A percentile compares a stretch with the other conserved stretches of the same genome.
Conservation (phyloP, 768 basidiomycete genomes). For the Russula sp. region DNA sequence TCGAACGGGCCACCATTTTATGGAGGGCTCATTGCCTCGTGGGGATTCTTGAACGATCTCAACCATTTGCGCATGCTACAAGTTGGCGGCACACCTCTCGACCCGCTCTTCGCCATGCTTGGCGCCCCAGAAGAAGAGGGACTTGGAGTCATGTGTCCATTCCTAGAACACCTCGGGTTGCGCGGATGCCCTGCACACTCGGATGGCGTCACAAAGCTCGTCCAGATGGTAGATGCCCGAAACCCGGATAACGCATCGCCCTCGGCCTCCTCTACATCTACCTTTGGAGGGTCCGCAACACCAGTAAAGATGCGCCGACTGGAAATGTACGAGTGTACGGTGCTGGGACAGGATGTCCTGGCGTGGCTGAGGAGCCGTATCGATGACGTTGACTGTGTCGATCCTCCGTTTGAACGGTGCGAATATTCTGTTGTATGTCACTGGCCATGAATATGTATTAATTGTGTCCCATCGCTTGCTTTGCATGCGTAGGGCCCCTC, state of each 20-base stretch:
- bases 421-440: conserved; percentile 31
- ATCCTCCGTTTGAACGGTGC: conserved; percentile 51
- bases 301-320: conserved; percentile 54
- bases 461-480: conserved; percentile 21
- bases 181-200: conserved; percentile 62
- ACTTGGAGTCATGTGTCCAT: conserved; percentile 60
- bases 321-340: conserved; percentile 65
- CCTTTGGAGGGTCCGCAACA: conserved; percentile 46
- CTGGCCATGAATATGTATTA: conserved; percentile 27
- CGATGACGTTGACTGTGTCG: conserved; percentile 59
- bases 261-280: conserved; percentile 33
- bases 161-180: conserved; percentile 57
- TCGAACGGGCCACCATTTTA: conserved; percentile 45
- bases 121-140: conserved; percentile 59
- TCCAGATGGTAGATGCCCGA: conserved; percentile 67
- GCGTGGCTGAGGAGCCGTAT: conserved; percentile 63
- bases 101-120: conserved; percentile 58
- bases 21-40: conserved; percentile 58
- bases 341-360: conserved; percentile 65
- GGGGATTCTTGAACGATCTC: conserved; percentile 64
- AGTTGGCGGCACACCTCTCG: conserved; percentile 63
- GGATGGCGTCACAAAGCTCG: conserved; percentile 64
- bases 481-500: conserved; percentile 30
- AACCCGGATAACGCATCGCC: conserved; percentile 52
- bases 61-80: conserved; percentile 55